Evolutionary conservation across 371 early-diverging fungal genomes (phyloP).

Genomic region (Nematocida sp.): DNA sequence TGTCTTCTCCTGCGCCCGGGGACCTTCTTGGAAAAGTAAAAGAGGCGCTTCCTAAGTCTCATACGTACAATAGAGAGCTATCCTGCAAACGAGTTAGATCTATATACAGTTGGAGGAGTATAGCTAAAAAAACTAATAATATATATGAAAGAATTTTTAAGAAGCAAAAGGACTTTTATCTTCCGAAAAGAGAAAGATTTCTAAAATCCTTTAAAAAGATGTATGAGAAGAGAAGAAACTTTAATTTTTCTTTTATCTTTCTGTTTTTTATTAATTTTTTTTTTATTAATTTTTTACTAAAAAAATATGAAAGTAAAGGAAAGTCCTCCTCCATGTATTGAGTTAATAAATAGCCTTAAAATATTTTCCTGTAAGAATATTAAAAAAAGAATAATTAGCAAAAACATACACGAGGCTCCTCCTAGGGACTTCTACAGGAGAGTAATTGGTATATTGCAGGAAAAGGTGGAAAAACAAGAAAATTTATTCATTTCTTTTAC

Average conservation of each 20-base stretch:
- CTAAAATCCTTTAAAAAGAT: neutral
- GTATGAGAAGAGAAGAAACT: neutral
- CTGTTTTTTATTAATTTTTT: neutral
- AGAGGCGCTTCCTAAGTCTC: conserved; percentile 18
- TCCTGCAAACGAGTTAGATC: conserved; percentile 23
- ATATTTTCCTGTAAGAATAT: neutral
- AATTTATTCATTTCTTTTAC: no score
- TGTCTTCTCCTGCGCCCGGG: conserved; percentile 81
- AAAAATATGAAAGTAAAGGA: neutral
- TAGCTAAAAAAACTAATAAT: conserved; percentile 45
- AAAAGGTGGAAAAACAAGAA: no score
- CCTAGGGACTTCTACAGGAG: no score
- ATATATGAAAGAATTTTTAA: conserved; percentile 42
- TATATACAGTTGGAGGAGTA: conserved; percentile 49
- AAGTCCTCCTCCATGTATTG: no score
- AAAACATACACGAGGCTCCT: no score
- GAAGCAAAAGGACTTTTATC: neutral
- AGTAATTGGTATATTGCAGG: no score
- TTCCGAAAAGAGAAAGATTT: neutral
- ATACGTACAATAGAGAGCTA: conserved; percentile 17
- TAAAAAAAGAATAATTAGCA: neutral
- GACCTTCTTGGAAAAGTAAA: conserved; percentile 68
- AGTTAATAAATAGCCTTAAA: no score
- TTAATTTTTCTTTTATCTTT: neutral
- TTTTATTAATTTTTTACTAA: neutral